Conservation (phyloP, 2,329 filamentous ascomycete genomes). For the Ophiostoma tasmaniense region DNA sequence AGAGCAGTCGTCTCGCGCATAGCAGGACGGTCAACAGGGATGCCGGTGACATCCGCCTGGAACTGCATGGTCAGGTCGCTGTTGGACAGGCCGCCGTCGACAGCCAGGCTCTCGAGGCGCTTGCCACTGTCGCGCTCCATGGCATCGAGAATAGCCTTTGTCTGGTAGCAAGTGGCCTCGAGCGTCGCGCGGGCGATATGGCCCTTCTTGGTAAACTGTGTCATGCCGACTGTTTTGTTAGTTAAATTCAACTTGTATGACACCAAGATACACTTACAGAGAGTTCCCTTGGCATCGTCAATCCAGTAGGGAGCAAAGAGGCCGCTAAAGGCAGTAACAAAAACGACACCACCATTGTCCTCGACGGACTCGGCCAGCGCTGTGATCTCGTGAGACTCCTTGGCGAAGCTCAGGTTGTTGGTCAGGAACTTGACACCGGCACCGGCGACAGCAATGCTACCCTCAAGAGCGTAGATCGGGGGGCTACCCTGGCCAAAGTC, state of each 20-base stretch:
- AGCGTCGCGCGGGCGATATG: constrained; percentile 85
- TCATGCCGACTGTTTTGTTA: constrained; percentile 57
- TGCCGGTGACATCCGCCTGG: constrained; percentile 75
- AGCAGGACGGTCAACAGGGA: constrained; percentile 71
- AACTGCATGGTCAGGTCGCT: constrained; percentile 87
- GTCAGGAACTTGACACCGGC: constrained; percentile 68
- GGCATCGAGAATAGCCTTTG: constrained; percentile 79
- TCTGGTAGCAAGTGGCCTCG: constrained; percentile 87
- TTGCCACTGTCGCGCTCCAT: constrained; percentile 83
- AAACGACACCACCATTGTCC: constrained; percentile 75
- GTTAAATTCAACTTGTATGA: too few species aligned
- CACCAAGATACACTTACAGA: constrained; percentile 55
- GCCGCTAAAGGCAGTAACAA: constrained; percentile 86
- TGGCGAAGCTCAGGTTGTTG: constrained; percentile 55
- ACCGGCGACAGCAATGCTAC: constrained; percentile 74
- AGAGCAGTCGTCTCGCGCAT: constrained; percentile 90
- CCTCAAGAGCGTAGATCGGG: constrained; percentile 74
- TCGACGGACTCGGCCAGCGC: constrained; percentile 43
- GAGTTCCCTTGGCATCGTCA: constrained; percentile 80
- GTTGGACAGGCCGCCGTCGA: constrained; percentile 85
- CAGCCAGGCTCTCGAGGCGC: constrained; percentile 64
- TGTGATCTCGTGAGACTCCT: constrained; percentile 41
- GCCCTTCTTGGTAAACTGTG: constrained; percentile 73
- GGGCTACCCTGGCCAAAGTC: constrained; percentile 55
- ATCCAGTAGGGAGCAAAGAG: constrained; percentile 94